These are phyloP conservation scores for Medicago ruthenica DNA, from an alignment of 306 rosid genomes.

Conservation along the genomic window DNA sequence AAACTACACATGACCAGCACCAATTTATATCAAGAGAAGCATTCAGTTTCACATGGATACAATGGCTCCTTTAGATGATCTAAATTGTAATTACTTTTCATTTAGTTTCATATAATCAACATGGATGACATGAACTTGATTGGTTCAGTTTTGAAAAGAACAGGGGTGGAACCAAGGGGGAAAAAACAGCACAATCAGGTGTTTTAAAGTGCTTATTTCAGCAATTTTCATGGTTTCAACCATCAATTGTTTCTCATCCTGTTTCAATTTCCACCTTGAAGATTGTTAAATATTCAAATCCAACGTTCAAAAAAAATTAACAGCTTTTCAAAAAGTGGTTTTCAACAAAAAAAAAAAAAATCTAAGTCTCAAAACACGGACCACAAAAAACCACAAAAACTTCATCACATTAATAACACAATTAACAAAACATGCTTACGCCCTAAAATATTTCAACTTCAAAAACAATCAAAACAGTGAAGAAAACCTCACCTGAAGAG, in stretches of 20 bases:
- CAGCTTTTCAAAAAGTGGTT: constrained; percentile 14
- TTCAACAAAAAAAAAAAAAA: constrained; percentile 14
- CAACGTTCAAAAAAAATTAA: constrained; percentile 40
- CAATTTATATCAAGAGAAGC: background rate
- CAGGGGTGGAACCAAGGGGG: background rate
- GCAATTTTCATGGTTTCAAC: constrained; percentile 23
- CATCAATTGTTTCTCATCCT: constrained; percentile 11
- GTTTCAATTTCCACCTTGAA: constrained; percentile 23
- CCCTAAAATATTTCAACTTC: constrained; percentile 29
- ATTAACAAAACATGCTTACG: constrained; percentile 24
- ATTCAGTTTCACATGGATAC: background rate
- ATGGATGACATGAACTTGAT: constrained; percentile 6
- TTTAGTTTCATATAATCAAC: background rate
- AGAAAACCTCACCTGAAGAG: constrained; percentile 37
- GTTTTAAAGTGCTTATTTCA: background rate
- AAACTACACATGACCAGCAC: background rate
- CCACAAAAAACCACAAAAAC: constrained; percentile 5
- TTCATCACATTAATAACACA: background rate
- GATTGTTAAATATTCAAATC: constrained; percentile 40
- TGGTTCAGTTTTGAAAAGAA: constrained; percentile 15
- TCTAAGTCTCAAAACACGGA: background rate
- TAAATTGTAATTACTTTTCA: background rate
- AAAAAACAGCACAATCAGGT: background rate
- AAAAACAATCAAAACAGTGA: constrained; percentile 29
- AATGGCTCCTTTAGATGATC: constrained; percentile 2